These are phyloP conservation scores for Trichaptum fuscoviolaceum DNA, from an alignment of 768 basidiomycete species.

Conservation along the genomic window DNA sequence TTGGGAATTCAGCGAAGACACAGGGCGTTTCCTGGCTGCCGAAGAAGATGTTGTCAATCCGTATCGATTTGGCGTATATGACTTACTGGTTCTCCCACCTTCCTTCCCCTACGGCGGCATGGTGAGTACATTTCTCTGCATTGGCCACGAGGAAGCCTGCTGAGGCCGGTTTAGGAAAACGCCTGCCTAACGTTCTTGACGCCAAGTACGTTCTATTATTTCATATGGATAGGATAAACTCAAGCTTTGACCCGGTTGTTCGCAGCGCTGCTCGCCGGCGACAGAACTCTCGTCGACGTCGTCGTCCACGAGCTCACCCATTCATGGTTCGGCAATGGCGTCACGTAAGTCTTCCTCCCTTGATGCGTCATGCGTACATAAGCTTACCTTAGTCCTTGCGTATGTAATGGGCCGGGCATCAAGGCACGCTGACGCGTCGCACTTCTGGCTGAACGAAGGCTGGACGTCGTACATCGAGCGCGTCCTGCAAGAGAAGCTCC, in stretches of 20 bases:
- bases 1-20: constrained; percentile 89
- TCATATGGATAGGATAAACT: constrained; percentile 6
- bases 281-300: constrained; percentile 82
- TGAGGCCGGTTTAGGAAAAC: constrained; percentile 58
- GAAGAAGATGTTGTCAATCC: constrained; percentile 71
- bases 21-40: constrained; percentile 71
- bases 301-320: constrained; percentile 85
- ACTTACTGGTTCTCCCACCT: constrained; percentile 82
- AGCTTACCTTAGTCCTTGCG: not conserved
- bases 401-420: not conserved
- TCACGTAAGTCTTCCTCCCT: constrained; percentile 45
- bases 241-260: not conserved
- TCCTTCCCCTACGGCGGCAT: constrained; percentile 93
- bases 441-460: constrained; percentile 90
- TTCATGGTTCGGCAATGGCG: constrained; percentile 91
- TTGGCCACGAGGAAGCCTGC: constrained; percentile 1
- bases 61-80: constrained; percentile 86
- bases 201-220: constrained; percentile 49
- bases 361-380: not conserved
- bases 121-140: constrained; percentile 35
- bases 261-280: constrained; percentile 77
- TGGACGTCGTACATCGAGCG: constrained; percentile 95
- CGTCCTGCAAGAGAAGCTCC: constrained; percentile 61
- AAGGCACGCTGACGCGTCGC: constrained; percentile 65
- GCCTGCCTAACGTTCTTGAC: constrained; percentile 85